Base-by-base conservation (phyloP, 441 rosid genomes). In the Hura crepitans region DNA sequence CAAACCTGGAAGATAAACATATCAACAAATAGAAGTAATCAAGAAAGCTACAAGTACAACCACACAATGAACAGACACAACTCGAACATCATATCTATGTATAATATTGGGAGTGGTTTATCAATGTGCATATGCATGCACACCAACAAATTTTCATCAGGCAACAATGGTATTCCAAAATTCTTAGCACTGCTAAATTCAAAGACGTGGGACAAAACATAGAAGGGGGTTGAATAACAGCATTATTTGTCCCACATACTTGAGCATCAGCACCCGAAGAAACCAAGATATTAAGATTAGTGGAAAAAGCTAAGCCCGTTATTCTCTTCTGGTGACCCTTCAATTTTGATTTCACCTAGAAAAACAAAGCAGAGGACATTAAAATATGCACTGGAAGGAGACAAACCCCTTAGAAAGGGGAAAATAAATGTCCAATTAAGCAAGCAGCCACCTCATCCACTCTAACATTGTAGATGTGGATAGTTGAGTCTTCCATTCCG, bases 231-330 rank as follows among this genome's bases (percentile, higher is more conserved):
- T 17, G 18, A 71, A 68, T 51, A 27, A 15, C 27, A 60, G 25
- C 51, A 22, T 22, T 14, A 60, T 60, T 68, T 35, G 5, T 68
- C 69, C 73, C 28, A 81, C 96, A 81, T 62, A 90, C 99, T 65
- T 90, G 92, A 72, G 97, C 96, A 83, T 95, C 99, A 67, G 97
- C 99, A 65, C 96, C 97, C 0, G 99, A 95, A 15, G 99, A 95
- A 72, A 95, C 96, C 88, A 95, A 85, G 69, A 92, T 80, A 62
- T 82, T 85, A 62, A 89, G 95, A 75, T 47, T 77, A 71, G 95
- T 82, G 33, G 99, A 92, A 74, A 92, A 95, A 27, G 97, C 99
- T 77, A 92, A 77, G 70, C 99, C 97, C 37, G 94, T 87, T 61
- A 94, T 88, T 70, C 92, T 84, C 76, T 90, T 90, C 74, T 87